Base-by-base conservation (phyloP, 345 rosid species). In the Anastatica hierochuntica region DNA sequence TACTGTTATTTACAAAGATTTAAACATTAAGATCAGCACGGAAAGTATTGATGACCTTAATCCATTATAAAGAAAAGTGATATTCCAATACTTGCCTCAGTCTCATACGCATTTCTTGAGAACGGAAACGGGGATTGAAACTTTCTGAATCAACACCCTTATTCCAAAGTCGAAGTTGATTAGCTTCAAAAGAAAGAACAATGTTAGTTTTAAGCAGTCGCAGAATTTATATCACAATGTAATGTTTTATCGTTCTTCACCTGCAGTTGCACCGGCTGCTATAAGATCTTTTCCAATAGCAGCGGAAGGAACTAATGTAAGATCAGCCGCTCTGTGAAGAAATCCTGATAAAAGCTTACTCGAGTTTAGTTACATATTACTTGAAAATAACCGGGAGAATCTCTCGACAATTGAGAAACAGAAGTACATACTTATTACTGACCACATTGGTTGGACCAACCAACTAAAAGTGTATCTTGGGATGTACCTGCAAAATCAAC, bases 361-460 rank as follows among this genome's bases (percentile, higher is more conserved):
- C 38, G 33, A 49, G 12, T 20, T 56, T 58, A 42, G 41, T 31
- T 24, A 40, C 47, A 49, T 26, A 35, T 10, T 49, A 57, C 41
- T 14, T 4, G n/a, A 41, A 44, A 26, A 43, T 23, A 34, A 43
- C 48, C 24, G 30, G 43, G 2, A 17, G 14, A 9, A 9, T 49
- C 37, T 29, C 11, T 11, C 24, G 26, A 46, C 18, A 38, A 19
- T 10, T 57, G 42, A 49, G 23, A 43, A 42, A 33, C 18, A 12
- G 26, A 34, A 43, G 42, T 49, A 74, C 95, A 2, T 79, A 92
- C 98, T 92, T 75, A 92, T 72, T 21, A 92, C n/a, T 67, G 80
- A 69, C 98, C 97, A 92, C 98, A 92, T 92, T 7, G 98, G 98
- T 61, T 67, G 69, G 66, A 92, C 98, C 75, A 92, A 75, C 98